These are phyloP conservation scores for Phytopythium delawarense DNA, from an alignment of 352 stramenopile genomes.

Conservation along the genomic window DNA sequence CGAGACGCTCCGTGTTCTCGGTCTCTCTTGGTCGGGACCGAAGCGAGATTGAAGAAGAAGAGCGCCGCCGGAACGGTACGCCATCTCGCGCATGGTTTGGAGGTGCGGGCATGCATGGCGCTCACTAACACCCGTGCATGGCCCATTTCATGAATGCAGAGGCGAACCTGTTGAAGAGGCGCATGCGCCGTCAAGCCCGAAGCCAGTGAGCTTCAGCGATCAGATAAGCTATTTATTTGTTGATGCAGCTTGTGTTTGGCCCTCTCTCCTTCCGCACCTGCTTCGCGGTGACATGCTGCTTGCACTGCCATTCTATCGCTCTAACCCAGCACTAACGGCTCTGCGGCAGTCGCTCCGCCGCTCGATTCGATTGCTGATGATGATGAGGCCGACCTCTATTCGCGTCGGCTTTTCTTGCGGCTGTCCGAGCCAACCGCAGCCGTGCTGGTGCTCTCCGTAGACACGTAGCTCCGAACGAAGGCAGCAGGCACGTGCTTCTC, in stretches of 20 bases:
- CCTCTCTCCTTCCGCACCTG: background rate
- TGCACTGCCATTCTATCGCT: background rate
- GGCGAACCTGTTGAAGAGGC: conserved; percentile 32
- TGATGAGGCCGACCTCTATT: background rate
- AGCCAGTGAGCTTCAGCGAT: background rate
- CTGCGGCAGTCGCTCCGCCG: too few species aligned
- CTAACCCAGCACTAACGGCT: background rate
- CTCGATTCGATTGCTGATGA: background rate
- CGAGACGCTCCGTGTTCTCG: conserved; percentile 11
- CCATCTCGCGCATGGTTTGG: background rate
- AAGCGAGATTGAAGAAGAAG: conserved; percentile 25
- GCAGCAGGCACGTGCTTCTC: conserved; percentile 58
- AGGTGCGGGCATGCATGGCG: background rate
- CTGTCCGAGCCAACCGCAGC: background rate
- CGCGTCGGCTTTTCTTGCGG: conserved; percentile 1
- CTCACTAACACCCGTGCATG: background rate
- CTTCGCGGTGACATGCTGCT: background rate
- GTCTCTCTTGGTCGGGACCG: conserved; percentile 23
- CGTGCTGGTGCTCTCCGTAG: background rate
- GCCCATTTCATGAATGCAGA: conserved; percentile 16
- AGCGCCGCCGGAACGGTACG: conserved; percentile 30
- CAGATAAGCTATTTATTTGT: conserved; percentile 6
- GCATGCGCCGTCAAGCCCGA: conserved; percentile 20
- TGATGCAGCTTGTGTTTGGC: background rate
- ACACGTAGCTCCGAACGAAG: conserved; percentile 41